phyloP scores from a whole-genome alignment of 352 stramenopile genomes.

The Lagenidium sp. region DNA sequence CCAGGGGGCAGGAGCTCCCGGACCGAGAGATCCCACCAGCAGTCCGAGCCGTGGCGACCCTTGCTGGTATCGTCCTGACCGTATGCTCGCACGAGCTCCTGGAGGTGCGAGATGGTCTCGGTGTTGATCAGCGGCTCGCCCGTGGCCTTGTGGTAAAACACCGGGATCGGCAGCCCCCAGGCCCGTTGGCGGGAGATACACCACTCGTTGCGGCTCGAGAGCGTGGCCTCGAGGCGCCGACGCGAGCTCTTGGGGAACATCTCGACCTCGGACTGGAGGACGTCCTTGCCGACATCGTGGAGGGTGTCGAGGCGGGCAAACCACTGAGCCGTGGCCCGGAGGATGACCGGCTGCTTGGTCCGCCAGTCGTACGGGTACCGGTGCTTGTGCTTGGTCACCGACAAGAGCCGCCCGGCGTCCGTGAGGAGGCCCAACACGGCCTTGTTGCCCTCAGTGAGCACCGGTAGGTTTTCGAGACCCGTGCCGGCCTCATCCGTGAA shows the following conservation, averaged over 20 bases:
- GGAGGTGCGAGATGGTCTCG: slow-evolving; percentile 86
- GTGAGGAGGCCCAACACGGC: slow-evolving; percentile 88
- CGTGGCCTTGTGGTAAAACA: slow-evolving; percentile 93
- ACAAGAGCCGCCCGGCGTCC: slow-evolving; percentile 75
- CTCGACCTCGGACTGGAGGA: slow-evolving; percentile 67
- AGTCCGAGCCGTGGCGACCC: slow-evolving; percentile 91
- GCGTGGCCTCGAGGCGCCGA: slow-evolving; percentile 79
- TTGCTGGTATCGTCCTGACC: slow-evolving; percentile 15
- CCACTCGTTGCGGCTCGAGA: slow-evolving; percentile 92
- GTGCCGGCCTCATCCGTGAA: slow-evolving; percentile 90
- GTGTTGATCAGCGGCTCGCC: slow-evolving; percentile 88
- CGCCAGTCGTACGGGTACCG: slow-evolving; percentile 99
- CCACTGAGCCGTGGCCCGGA: slow-evolving; percentile 97
- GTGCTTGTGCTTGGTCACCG: slow-evolving; percentile 87
- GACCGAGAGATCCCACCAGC: slow-evolving; percentile 92
- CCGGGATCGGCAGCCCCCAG: slow-evolving; percentile 98
- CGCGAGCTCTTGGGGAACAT: slow-evolving; percentile 88
- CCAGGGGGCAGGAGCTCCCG: slow-evolving; percentile 49
- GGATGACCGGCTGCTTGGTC: slow-evolving; percentile 98
- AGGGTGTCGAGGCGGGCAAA: slow-evolving; percentile 96
- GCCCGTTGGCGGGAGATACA: slow-evolving; percentile 97
- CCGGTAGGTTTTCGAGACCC: slow-evolving; percentile 79
- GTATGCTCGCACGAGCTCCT: slow-evolving; percentile 43
- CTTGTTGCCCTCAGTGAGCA: slow-evolving; percentile 89
- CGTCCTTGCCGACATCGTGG: slow-evolving; percentile 59